Base-by-base conservation (phyloP, 2,329 filamentous ascomycete genomes). In the Fusarium nisikadoi region DNA sequence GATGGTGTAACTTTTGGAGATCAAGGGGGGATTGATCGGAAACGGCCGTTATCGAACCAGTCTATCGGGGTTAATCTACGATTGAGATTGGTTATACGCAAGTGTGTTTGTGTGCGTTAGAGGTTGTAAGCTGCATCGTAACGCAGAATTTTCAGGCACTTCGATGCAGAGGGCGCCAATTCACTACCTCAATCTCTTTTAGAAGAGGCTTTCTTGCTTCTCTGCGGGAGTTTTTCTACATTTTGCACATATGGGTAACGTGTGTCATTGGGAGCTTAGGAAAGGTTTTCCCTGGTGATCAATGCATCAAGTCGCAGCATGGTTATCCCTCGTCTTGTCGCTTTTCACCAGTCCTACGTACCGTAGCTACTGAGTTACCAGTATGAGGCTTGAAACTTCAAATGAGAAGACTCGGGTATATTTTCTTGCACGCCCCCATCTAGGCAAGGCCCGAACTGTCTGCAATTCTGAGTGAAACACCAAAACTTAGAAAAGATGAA, bases 11-110 rank as follows among this genome's bases (percentile, higher is more conserved):
- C 36, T 49, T 56, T 31, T 47, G 42, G 43, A 38, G 52, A 54
- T 67, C 54, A 70, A 70, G 43, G 55, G 52, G 65, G 31, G 43
- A 16, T 10, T 69, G 52, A 65, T 65, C 61, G 57, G 61, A 57
- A 59, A 52, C 43, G 41, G 20, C 70, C 56, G 43, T 43, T 38
- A 65, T 54, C 58, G 57, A 50, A 33, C 54, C 43, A 70, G 56
- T 62, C 56, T 60, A 62, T 62, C 57, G 62, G 62, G 56, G 52
- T 55, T 25, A 29, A 31, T 38, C 25, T 56, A 23, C 39, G 46
- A 35, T 66, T 33, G 25, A 42, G 29, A 46, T 56, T 45, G 45
- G 50, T 23, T 27, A 35, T 58, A 49, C 25, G 29, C 29, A 42
- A 25, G 38, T 20, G 17, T 45, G 50, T 23, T 16, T 54, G 33